Percentiles rank a stretch among this genome's conserved stretches.
phyloP scores from a whole-genome alignment of 352 stramenopile genomes.

The Phytophthora multivora region DNA sequence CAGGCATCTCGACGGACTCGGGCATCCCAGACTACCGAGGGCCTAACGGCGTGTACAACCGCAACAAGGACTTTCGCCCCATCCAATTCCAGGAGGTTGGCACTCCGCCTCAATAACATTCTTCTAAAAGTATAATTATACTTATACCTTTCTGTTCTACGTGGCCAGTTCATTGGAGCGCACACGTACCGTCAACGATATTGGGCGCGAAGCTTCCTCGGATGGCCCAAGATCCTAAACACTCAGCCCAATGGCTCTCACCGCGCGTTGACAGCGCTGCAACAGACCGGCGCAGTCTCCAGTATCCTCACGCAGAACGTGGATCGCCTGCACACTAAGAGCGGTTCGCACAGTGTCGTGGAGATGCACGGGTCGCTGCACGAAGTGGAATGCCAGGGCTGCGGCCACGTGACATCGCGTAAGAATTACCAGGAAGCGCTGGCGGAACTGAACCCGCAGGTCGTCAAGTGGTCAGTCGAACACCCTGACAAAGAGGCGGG shows the following conservation, averaged over 20 bases:
- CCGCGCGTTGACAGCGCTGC: conserved; percentile 83
- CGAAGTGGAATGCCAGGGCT: conserved; percentile 80
- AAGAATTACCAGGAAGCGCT: conserved; percentile 90
- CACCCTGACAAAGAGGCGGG: conserved; percentile 44
- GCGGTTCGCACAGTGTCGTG: conserved; percentile 88
- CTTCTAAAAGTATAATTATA: background rate
- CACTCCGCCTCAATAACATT: background rate
- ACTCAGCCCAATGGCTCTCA: conserved; percentile 91
- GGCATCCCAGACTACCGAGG: conserved; percentile 98
- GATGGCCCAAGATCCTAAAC: conserved; percentile 83
- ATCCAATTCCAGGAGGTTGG: conserved; percentile 97
- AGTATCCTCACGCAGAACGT: conserved; percentile 98
- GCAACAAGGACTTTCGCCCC: conserved; percentile 93
- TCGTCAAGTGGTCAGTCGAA: conserved; percentile 44
- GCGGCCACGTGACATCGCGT: conserved; percentile 73
- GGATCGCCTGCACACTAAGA: conserved; percentile 94
- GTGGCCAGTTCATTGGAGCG: conserved; percentile 54
- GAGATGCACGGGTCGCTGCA: conserved; percentile 95
- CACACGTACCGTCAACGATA: conserved; percentile 90
- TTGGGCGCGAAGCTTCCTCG: conserved; percentile 92
- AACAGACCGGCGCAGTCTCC: conserved; percentile 45
- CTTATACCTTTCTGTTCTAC: background rate
- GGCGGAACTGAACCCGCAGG: conserved; percentile 74
- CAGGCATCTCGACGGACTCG: conserved; percentile 96
- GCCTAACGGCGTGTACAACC: conserved; percentile 94